Base-by-base conservation (phyloP, 2,329 filamentous ascomycete species). In the Venturia aucupariae region DNA sequence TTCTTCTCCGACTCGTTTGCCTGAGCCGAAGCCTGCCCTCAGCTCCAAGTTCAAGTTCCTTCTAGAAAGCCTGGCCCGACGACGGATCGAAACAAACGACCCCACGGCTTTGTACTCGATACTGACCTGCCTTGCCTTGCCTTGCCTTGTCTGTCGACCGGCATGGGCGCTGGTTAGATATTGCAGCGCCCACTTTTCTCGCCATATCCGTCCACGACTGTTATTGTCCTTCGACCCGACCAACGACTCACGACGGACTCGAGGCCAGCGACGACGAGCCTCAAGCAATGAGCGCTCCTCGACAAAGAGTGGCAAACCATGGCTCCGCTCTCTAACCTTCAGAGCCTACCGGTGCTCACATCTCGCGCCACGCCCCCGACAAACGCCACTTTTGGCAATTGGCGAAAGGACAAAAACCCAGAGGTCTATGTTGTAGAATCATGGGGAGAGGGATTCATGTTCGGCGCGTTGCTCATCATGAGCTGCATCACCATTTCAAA, bases 401-500 rank as follows among this genome's bases (percentile, higher is more conserved):
- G 62, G 62, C 62, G 62, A 7, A 44, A 32, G 24, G 62, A 55
- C 3, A 38, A 60, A 10, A 46, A 57, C 15, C 42, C 62, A 59
- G 32, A 64, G 35, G 62, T n/a, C 10, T 64, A 38, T 39, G 51
- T 64, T 22, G 51, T 64, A 15, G 62, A 64, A 59, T 41, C 46
- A 39, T 64, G 62, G 62, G 61, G 61, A 1, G 61, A 62, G 15
- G 62, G 62, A 24, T 64, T 64, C 48, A 64, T 64, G 62, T 59
- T 64, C 35, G 62, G 62, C 22, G 62, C 62, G 8, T 38, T 64
- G 44, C 72, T 81, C 66, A 77, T 81, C 60, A 80, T 81, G 78
- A 71, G 73, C 27, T 78, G 76, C 67, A 76, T 81, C 54, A 78
- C 79, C 24, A 69, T 81, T 35, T 76, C 78, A 27, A 81, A 81